These are phyloP conservation scores for Fraxinus quadrangulata DNA, from an alignment of 257 asterid species.

Conservation along the genomic window DNA sequence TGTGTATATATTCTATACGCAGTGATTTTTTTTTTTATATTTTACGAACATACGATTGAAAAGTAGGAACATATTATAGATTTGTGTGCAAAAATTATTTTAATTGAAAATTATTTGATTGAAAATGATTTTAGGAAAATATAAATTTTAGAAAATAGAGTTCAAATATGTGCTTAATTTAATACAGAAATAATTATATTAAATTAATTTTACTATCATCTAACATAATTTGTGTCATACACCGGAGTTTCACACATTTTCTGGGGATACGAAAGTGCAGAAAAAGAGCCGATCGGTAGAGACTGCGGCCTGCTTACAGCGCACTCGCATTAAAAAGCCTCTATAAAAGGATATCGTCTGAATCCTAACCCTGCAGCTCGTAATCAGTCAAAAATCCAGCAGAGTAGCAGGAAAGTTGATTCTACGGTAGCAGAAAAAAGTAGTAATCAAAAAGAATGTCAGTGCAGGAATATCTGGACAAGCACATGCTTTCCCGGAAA, in stretches of 20 bases:
- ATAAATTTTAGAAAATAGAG: too few species aligned
- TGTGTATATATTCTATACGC: too few species aligned
- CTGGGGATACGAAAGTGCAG: background rate
- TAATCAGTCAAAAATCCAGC: background rate
- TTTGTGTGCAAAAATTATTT: too few species aligned
- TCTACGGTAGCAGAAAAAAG: background rate
- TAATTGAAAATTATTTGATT: too few species aligned
- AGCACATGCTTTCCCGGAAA: conserved; percentile 86
- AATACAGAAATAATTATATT: too few species aligned
- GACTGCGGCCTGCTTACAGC: too few species aligned
- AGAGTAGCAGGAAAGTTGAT: background rate
- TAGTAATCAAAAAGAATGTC: conserved; percentile 51
- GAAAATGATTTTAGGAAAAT: too few species aligned
- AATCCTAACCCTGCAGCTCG: background rate
- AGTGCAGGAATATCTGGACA: conserved; percentile 92
- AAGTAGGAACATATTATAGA: too few species aligned
- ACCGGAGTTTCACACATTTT: background rate
- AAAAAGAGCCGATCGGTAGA: background rate
- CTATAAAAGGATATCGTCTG: background rate
- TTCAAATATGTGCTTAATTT: too few species aligned
- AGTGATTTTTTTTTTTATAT: too few species aligned
- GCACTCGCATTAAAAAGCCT: background rate
- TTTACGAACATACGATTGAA: too few species aligned
- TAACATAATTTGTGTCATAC: background rate
- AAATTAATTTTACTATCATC: too few species aligned